A percentile compares a stretch with the other conserved stretches of the same genome.
Evolutionary conservation across 495 filamentous ascomycete species (phyloP).

Genomic region (Jackrogersella minutella): DNA sequence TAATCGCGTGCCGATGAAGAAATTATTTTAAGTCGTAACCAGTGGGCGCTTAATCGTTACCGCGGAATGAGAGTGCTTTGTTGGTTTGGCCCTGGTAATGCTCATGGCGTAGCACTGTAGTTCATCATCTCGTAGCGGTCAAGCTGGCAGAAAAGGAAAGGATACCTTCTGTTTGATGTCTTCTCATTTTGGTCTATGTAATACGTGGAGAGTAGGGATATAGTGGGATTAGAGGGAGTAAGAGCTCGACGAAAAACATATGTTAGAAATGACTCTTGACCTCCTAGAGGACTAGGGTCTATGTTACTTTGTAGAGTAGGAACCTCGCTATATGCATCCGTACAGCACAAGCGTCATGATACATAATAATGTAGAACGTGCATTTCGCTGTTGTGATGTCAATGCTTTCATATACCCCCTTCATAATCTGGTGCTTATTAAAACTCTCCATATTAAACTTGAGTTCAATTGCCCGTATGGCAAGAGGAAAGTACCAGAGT

Average conservation of each 20-base stretch:
- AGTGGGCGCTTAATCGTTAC: background rate
- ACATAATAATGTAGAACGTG: background rate
- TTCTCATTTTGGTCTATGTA: background rate
- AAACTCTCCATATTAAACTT: too few relatives aligned
- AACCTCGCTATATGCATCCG: too few relatives aligned
- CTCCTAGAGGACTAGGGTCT: too few relatives aligned
- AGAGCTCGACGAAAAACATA: too few relatives aligned
- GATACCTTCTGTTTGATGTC: background rate
- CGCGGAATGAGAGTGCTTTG: background rate
- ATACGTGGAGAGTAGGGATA: background rate
- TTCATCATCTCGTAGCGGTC: background rate
- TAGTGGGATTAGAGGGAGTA: too few relatives aligned
- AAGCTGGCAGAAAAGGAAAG: background rate
- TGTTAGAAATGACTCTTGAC: too few relatives aligned
- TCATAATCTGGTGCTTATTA: background rate
- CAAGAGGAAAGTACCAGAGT: background rate
- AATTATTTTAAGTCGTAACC: background rate
- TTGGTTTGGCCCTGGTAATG: constrained; percentile 2
- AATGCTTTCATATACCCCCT: background rate
- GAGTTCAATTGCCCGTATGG: background rate
- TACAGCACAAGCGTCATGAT: background rate
- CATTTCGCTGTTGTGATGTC: background rate
- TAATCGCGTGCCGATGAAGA: background rate
- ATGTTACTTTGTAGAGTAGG: too few relatives aligned
- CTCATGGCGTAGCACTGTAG: background rate